Evolutionary conservation across 2,329 filamentous ascomycete species (phyloP).

Genomic region (Cladorrhinum sp.): DNA sequence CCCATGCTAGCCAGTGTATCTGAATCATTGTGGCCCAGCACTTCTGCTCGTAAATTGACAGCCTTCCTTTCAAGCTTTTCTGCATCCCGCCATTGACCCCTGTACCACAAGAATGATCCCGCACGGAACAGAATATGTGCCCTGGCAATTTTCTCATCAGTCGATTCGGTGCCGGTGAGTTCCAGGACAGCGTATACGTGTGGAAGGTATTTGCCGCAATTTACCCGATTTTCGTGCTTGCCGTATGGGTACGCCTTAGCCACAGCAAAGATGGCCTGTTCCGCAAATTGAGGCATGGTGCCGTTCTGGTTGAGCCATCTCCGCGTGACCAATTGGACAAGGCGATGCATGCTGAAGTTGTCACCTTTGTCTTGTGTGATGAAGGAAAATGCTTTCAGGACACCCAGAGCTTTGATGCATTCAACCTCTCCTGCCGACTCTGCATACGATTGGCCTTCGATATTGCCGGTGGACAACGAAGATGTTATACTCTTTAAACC

Average conservation of each 20-base stretch:
- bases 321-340: slow-evolving; percentile 34
- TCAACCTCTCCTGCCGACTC: not conserved
- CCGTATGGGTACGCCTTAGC: slow-evolving; percentile 23
- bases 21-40: too few species aligned
- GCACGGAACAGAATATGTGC: too few species aligned
- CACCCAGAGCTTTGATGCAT: slow-evolving; percentile 23
- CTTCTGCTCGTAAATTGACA: too few species aligned
- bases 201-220: slow-evolving; percentile 11
- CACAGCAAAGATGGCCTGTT: slow-evolving; percentile 26
- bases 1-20: too few species aligned
- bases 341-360: slow-evolving; percentile 33
- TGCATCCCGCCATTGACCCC: too few species aligned
- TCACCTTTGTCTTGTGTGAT: slow-evolving; percentile 20
- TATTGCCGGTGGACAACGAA: not conserved
- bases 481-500: not conserved
- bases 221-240: not conserved
- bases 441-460: too few species aligned
- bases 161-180: not conserved
- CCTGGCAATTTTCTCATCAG: too few species aligned
- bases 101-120: too few species aligned
- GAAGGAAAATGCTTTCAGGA: slow-evolving; percentile 34
- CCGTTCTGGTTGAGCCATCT: slow-evolving; percentile 30
- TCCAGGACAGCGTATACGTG: not conserved
- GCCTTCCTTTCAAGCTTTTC: too few species aligned
- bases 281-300: slow-evolving; percentile 13